Evolutionary conservation across 1,139 yeast species (phyloP), one percentile per base, ranked within the genome.

Genomic region (Hansenula lynferdii): DNA sequence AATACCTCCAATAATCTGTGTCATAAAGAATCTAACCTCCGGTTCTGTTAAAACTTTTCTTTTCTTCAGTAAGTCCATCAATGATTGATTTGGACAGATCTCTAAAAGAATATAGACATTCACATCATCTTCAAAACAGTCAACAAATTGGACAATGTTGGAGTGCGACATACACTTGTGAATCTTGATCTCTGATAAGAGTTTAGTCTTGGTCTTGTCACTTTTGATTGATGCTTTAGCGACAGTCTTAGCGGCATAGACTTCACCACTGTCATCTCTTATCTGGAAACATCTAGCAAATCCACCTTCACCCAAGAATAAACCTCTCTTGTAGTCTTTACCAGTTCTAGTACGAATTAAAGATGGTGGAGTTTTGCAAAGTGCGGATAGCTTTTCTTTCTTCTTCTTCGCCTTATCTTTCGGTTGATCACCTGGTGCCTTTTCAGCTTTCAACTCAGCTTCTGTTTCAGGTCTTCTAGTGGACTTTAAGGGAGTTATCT

Each of bases 271-370:
- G 45, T 90, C 83, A 60, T 87, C 96, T 58, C 85, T 86, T 72
- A 94, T 94, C 62, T 92, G 97, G 66, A 94, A 94, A 61, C 98
- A 94, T 58, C 98, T 80, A 16, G 98, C 99, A 69, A 94, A 94
- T 0, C 99, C 99, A 42, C 99, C 99, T 67, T 89, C 98, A 24
- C 99, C 99, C 28, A 94, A 69, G 52, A 90, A 89, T 43, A 73
- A 74, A 3, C 97, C 97, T 58, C 98, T 78, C 53, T 86, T 86
- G 62, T 86, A 92, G 54, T 89, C 95, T 57, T 86, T 75, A 39
- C 97, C 96, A 47, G 77, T 73, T 65, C 92, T 76, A 31, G 95
- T 87, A 53, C 92, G 76, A 51, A 92, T 94, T 46, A 87, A 77
- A 15, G 95, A 83, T 27, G 97, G 97, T 4, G 97, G 97, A 5